Conservation (phyloP, 2,329 filamentous ascomycete genomes). For the Phaeosphaeria sp. region DNA sequence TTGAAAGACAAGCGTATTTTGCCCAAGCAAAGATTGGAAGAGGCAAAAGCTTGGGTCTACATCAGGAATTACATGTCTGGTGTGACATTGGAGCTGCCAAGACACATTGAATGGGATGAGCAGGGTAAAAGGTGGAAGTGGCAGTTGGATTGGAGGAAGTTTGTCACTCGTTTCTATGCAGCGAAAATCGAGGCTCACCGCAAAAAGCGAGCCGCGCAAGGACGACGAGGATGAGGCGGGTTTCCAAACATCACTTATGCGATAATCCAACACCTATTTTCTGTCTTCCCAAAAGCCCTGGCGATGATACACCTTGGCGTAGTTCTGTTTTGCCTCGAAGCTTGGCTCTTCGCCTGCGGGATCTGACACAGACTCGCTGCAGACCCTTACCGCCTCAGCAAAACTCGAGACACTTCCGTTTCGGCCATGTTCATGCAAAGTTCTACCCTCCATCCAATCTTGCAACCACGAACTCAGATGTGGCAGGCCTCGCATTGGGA, state of each 20-base stretch:
- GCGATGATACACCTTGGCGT: background rate
- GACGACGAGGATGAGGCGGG: too few relatives aligned
- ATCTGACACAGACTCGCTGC: constrained; percentile 26
- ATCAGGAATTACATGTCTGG: constrained; percentile 20
- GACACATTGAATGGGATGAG: constrained; percentile 25
- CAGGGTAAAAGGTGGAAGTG: constrained; percentile 24
- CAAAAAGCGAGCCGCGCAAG: too few relatives aligned
- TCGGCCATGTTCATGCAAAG: constrained; percentile 7
- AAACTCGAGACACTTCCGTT: constrained; percentile 22
- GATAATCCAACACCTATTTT: too few relatives aligned
- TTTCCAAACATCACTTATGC: too few relatives aligned
- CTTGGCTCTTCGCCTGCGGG: constrained; percentile 3
- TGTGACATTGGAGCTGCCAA: constrained; percentile 8
- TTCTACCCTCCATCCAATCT: constrained; percentile 1
- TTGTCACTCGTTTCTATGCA: constrained; percentile 23
- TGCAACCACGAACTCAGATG: too few relatives aligned
- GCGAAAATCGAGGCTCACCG: constrained; percentile 17
- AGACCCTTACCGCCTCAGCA: constrained; percentile 13
- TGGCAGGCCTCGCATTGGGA: too few relatives aligned
- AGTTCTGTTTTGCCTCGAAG: background rate
- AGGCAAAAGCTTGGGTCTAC: constrained; percentile 25
- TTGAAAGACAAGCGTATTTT: constrained; percentile 15
- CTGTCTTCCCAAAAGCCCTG: too few relatives aligned
- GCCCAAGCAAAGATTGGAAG: constrained; percentile 21
- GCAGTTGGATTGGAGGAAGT: constrained; percentile 25